Conservation (phyloP, 1,284 basidiomycete species). For the Abortiporus biennis region DNA sequence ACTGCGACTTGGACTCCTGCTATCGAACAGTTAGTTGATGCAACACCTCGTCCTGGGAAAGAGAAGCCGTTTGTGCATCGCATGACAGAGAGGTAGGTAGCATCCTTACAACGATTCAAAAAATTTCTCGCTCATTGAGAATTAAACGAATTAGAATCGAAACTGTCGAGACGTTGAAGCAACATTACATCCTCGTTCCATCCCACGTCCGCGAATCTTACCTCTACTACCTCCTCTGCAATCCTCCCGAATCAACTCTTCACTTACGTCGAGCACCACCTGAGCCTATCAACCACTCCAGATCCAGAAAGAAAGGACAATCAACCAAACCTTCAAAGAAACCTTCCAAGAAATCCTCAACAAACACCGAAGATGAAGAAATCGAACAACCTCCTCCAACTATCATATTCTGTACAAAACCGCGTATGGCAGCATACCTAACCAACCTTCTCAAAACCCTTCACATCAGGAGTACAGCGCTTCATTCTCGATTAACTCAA, state of each 20-base stretch:
- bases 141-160: slow-evolving; percentile 53
- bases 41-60: slow-evolving; percentile 77
- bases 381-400: slow-evolving; percentile 78
- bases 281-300: slow-evolving; percentile 28
- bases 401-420: slow-evolving; percentile 91
- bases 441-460: slow-evolving; percentile 78
- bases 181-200: slow-evolving; percentile 90
- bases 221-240: slow-evolving; percentile 84
- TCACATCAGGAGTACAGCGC: slow-evolving; percentile 78
- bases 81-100: slow-evolving; percentile 66
- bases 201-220: slow-evolving; percentile 94
- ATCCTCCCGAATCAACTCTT: slow-evolving; percentile 77
- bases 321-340: slow-evolving; percentile 22
- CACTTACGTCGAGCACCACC: slow-evolving; percentile 61
- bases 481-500: slow-evolving; percentile 93
- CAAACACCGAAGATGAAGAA: slow-evolving; percentile 39
- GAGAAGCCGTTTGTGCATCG: slow-evolving; percentile 84
- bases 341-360: slow-evolving; percentile 23
- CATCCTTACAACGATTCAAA: slow-evolving; percentile 3
- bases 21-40: slow-evolving; percentile 76
- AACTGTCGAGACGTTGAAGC: slow-evolving; percentile 82
- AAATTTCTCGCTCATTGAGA: slow-evolving; percentile 7
- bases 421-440: slow-evolving; percentile 87
- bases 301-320: slow-evolving; percentile 13
- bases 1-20: slow-evolving; percentile 92